A percentile compares a stretch with the other conserved stretches of the same genome.
These are phyloP conservation scores for Lycium ferocissimum DNA, from an alignment of 257 asterid genomes.

Conservation along the genomic window DNA sequence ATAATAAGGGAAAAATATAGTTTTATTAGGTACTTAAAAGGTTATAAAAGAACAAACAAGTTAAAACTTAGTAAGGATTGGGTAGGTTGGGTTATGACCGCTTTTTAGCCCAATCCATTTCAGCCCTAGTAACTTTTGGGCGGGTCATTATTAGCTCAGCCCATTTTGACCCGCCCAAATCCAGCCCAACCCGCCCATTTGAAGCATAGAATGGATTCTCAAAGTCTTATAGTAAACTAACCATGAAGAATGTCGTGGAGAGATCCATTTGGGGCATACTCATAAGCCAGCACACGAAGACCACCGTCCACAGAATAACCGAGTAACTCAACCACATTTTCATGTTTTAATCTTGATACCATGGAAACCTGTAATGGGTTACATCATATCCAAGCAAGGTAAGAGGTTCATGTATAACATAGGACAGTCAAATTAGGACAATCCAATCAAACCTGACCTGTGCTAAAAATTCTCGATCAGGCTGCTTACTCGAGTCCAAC, in stretches of 20 bases:
- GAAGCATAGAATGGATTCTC: background rate
- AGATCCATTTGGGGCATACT: slow-evolving; percentile 77
- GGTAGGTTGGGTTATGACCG: too few species aligned
- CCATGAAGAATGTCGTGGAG: slow-evolving; percentile 87
- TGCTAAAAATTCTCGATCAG: slow-evolving; percentile 67
- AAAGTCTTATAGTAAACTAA: slow-evolving; percentile 37
- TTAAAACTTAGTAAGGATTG: too few species aligned
- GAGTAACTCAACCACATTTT: slow-evolving; percentile 67
- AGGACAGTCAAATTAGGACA: background rate
- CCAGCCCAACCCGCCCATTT: too few species aligned
- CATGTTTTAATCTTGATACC: slow-evolving; percentile 83
- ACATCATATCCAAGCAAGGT: slow-evolving; percentile 5
- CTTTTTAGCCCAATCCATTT: too few species aligned
- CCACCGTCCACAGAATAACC: slow-evolving; percentile 76
- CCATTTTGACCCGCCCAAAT: background rate
- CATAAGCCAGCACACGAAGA: slow-evolving; percentile 71
- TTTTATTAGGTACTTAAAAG: too few species aligned
- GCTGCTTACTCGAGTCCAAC: slow-evolving; percentile 89
- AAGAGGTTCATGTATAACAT: slow-evolving; percentile 5
- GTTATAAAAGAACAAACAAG: too few species aligned
- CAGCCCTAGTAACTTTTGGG: too few species aligned
- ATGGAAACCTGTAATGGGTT: slow-evolving; percentile 62
- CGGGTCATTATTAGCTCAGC: too few species aligned
- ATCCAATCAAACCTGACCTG: slow-evolving; percentile 54
- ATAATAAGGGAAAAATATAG: too few species aligned